These are phyloP conservation scores for Apiospora arundinis DNA, from an alignment of 2,329 filamentous ascomycete genomes.

Conservation along the genomic window DNA sequence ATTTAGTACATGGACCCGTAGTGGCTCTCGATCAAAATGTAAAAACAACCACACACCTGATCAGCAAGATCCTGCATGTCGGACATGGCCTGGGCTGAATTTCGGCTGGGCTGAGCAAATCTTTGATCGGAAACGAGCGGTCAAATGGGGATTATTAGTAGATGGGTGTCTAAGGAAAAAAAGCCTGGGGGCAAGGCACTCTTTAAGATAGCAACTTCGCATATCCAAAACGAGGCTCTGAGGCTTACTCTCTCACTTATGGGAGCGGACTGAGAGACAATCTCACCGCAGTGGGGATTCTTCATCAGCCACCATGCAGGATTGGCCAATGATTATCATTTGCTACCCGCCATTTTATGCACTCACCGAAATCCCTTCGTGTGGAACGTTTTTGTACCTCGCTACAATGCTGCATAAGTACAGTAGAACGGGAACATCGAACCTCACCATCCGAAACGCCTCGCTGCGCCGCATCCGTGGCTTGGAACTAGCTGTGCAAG, in stretches of 20 bases:
- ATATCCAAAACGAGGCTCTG: not conserved
- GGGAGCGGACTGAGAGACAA: not conserved
- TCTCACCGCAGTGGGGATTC: not conserved
- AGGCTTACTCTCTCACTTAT: not conserved
- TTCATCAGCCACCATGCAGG: not conserved
- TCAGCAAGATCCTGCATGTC: not conserved
- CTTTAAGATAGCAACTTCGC: not conserved
- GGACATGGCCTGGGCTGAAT: not conserved
- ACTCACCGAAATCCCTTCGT: not conserved
- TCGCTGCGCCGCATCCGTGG: no score
- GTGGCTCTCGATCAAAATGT: no score
- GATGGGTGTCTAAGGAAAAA: no score
- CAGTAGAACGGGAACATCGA: no score
- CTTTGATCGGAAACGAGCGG: not conserved
- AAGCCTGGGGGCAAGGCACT: not conserved
- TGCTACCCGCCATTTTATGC: not conserved
- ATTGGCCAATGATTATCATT: not conserved
- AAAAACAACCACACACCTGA: not conserved
- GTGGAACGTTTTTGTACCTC: no score
- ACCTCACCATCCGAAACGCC: no score
- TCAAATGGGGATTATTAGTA: no score
- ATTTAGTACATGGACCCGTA: no score
- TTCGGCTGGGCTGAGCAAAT: no score
- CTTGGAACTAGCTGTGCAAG: no score
- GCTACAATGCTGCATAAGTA: no score